Evolutionary conservation across 805 yeast genomes (phyloP).

Genomic region (Saccharomyces eubayanus): DNA sequence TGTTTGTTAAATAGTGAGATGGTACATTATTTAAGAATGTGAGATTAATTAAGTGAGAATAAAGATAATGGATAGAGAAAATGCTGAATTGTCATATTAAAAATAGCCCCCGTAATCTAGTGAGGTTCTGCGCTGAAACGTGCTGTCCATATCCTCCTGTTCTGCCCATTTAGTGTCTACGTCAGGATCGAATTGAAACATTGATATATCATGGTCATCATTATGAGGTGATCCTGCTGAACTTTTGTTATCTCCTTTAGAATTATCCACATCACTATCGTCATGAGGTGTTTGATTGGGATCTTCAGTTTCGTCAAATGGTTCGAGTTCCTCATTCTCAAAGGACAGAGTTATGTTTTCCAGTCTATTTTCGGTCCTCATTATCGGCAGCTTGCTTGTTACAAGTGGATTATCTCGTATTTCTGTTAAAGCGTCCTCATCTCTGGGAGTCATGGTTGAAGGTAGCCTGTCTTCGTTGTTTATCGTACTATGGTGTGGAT

Average conservation of each 20-base stretch:
- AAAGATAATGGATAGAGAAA: not conserved
- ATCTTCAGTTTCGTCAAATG: conserved; percentile 3
- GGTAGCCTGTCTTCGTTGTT: conserved; percentile 11
- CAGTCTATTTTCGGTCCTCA: conserved; percentile 28
- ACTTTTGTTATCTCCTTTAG: conserved; percentile 4
- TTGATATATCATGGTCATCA: not conserved
- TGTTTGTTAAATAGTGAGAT: not conserved
- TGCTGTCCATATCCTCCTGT: conserved; percentile 27
- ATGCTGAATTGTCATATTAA: not conserved
- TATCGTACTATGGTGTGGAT: not conserved
- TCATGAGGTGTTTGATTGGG: conserved; percentile 1
- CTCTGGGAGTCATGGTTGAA: conserved; percentile 10
- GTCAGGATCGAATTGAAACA: conserved; percentile 6
- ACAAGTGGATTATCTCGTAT: conserved; percentile 16
- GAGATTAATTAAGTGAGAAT: not conserved
- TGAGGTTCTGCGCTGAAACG: conserved; percentile 29
- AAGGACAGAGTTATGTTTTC: conserved; percentile 27
- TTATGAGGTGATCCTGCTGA: not conserved
- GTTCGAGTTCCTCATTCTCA: conserved; percentile 16
- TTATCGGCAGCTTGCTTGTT: conserved; percentile 35
- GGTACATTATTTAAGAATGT: not conserved
- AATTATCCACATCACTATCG: conserved; percentile 5
- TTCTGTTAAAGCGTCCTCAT: conserved; percentile 21
- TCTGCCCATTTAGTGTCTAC: conserved; percentile 23
- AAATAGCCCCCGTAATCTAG: conserved; percentile 19